These are phyloP conservation scores for Colletotrichum neosansevieriae DNA, from an alignment of 2,329 filamentous ascomycete species.

Conservation along the genomic window DNA sequence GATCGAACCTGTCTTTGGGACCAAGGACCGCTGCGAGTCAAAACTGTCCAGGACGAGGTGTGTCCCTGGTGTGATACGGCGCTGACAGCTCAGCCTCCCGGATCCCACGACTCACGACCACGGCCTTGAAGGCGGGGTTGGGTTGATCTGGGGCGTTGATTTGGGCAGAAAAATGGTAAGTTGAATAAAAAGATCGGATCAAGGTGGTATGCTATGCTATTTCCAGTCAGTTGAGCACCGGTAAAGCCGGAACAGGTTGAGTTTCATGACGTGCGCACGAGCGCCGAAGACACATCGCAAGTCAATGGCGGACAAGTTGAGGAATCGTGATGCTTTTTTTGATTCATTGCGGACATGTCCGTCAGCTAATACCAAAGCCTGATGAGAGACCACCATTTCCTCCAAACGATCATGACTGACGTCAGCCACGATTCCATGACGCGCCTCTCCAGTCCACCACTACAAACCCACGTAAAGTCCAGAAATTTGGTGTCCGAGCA, in stretches of 20 bases:
- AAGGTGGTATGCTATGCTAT: background rate
- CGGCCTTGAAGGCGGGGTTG: background rate
- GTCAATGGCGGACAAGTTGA: background rate
- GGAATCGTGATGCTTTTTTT: constrained; percentile 9
- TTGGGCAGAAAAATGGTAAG: constrained; percentile 1
- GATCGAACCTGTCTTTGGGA: constrained; percentile 6
- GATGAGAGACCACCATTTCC: background rate
- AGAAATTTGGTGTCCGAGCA: constrained; percentile 7
- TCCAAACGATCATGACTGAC: background rate
- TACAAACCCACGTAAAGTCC: constrained; percentile 5
- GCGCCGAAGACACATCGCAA: background rate
- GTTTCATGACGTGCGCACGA: constrained; percentile 5
- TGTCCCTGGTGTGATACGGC: background rate
- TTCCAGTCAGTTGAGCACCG: background rate
- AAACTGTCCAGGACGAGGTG: background rate
- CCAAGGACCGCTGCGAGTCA: no score
- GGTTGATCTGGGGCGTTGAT: background rate
- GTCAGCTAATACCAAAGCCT: constrained; percentile 1
- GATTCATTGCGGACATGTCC: constrained; percentile 10
- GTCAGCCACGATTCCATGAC: constrained; percentile 6
- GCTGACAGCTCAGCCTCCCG: constrained; percentile 23
- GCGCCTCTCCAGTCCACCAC: constrained; percentile 11
- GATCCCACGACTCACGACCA: constrained; percentile 15
- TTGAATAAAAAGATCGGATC: constrained; percentile 18
- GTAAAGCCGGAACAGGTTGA: background rate